These are phyloP conservation scores for Myrica gale DNA, from an alignment of 306 rosid genomes.

Conservation along the genomic window DNA sequence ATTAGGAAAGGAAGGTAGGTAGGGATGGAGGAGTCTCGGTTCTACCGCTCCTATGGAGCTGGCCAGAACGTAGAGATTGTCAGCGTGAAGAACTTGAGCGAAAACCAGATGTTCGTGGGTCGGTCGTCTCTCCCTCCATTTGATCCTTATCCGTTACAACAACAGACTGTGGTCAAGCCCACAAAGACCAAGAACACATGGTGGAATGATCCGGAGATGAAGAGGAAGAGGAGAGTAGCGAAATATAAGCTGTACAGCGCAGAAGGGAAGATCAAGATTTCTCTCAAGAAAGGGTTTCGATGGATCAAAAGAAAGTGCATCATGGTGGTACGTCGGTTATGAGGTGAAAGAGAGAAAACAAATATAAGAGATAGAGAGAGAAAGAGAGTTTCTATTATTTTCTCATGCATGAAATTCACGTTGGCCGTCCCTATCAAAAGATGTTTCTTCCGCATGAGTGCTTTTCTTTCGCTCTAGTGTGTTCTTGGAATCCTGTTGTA, in stretches of 20 bases:
- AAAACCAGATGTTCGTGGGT: slow-evolving; percentile 15
- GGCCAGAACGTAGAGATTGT: slow-evolving; percentile 13
- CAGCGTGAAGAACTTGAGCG: slow-evolving; percentile 12
- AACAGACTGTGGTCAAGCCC: not conserved
- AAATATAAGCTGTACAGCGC: slow-evolving; percentile 45
- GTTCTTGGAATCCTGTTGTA: not conserved
- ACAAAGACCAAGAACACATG: slow-evolving; percentile 9
- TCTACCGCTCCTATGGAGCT: not conserved
- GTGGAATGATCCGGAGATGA: slow-evolving; percentile 47
- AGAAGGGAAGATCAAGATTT: slow-evolving; percentile 43
- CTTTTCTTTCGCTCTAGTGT: not conserved
- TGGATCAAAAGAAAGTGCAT: slow-evolving; percentile 47
- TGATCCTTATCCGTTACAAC: slow-evolving; percentile 12
- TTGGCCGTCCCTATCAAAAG: not conserved
- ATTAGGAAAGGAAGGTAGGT: slow-evolving; percentile 7
- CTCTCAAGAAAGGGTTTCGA: slow-evolving; percentile 39
- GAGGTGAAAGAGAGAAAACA: not conserved
- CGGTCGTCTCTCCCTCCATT: slow-evolving; percentile 6
- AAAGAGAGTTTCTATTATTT: not conserved
- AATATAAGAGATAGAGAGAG: not conserved
- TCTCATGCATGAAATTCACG: too few relatives aligned
- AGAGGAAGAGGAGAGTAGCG: slow-evolving; percentile 49
- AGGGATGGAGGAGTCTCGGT: slow-evolving; percentile 28
- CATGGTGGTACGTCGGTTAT: slow-evolving; percentile 27
- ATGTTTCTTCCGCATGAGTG: not conserved